These are phyloP conservation scores for Amniculicola lignicola DNA, from an alignment of 495 filamentous ascomycete genomes.

Conservation along the genomic window DNA sequence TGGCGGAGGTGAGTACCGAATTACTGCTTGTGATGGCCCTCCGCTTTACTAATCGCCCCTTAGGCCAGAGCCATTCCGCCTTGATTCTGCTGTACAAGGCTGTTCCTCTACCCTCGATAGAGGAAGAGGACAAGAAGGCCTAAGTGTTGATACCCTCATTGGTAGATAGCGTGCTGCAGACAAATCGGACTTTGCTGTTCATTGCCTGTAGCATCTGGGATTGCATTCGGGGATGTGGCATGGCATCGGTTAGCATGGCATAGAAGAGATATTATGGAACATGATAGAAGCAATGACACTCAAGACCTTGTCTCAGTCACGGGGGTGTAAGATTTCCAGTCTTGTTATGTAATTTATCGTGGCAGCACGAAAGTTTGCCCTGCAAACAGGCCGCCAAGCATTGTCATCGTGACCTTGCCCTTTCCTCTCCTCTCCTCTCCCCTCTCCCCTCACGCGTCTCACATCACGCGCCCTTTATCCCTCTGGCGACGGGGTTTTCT, in stretches of 20 bases:
- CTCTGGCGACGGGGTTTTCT: no score
- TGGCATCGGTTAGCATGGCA: constrained; percentile 19
- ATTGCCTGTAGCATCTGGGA: constrained; percentile 3
- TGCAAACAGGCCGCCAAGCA: no score
- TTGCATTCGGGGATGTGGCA: constrained; percentile 24
- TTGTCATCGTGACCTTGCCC: no score
- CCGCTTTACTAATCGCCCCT: constrained; percentile 17
- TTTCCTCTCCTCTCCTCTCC: not conserved
- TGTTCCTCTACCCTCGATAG: constrained; percentile 59
- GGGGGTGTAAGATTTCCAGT: no score
- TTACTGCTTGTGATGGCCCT: not conserved
- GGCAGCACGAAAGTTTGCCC: no score
- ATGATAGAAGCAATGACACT: no score
- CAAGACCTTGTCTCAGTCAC: no score
- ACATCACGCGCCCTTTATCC: no score
- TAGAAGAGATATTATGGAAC: no score
- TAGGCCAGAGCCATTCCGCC: constrained; percentile 88
- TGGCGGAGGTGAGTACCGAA: constrained; percentile 70
- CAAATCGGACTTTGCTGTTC: constrained; percentile 8
- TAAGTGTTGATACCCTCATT: constrained; percentile 2
- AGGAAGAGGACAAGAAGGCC: constrained; percentile 45
- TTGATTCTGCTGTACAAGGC: constrained; percentile 90
- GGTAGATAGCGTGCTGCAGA: not conserved
- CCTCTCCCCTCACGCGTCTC: not conserved
- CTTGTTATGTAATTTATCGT: no score